These are phyloP conservation scores for Acanthamoeba sp. DNA, from an alignment of 208 protist genomes.

Conservation along the genomic window DNA sequence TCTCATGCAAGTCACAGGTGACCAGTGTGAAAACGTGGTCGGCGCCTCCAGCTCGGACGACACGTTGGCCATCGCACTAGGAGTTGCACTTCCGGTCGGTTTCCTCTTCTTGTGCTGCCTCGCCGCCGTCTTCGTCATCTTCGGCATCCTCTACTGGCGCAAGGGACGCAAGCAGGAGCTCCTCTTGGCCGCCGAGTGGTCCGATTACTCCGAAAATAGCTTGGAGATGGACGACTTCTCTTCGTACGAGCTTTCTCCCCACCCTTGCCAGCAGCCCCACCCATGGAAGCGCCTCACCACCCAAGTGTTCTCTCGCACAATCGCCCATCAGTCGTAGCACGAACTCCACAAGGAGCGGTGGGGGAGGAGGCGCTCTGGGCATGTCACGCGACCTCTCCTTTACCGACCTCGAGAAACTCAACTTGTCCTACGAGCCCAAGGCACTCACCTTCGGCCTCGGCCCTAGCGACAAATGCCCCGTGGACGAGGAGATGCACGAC, in stretches of 20 bases:
- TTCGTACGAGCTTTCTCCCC: not conserved
- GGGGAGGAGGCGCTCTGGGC: not conserved
- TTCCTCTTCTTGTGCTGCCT: conserved; percentile 30
- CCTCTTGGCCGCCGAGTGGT: conserved; percentile 42
- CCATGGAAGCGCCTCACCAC: too few species aligned
- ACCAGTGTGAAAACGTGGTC: not conserved
- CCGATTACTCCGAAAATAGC: conserved; percentile 4
- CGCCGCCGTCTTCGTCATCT: not conserved
- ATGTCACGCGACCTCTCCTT: conserved; percentile 48
- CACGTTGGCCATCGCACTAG: not conserved
- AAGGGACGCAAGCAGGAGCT: conserved; percentile 65
- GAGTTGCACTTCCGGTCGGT: not conserved
- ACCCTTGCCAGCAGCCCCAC: not conserved
- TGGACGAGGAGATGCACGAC: conserved; percentile 66
- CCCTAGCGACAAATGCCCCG: conserved; percentile 47
- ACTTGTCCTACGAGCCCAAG: conserved; percentile 69
- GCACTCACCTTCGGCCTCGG: conserved; percentile 30
- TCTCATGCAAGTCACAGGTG: not conserved
- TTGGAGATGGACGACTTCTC: conserved; percentile 32
- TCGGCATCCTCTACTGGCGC: conserved; percentile 48
- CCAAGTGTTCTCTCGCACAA: too few species aligned
- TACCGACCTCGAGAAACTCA: conserved; percentile 51
- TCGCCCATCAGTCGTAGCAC: not conserved
- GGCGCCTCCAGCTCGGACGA: not conserved
- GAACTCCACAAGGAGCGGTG: not conserved